These are phyloP conservation scores for Epichloe glyceriae DNA, from an alignment of 2,329 filamentous ascomycete genomes.

Conservation along the genomic window DNA sequence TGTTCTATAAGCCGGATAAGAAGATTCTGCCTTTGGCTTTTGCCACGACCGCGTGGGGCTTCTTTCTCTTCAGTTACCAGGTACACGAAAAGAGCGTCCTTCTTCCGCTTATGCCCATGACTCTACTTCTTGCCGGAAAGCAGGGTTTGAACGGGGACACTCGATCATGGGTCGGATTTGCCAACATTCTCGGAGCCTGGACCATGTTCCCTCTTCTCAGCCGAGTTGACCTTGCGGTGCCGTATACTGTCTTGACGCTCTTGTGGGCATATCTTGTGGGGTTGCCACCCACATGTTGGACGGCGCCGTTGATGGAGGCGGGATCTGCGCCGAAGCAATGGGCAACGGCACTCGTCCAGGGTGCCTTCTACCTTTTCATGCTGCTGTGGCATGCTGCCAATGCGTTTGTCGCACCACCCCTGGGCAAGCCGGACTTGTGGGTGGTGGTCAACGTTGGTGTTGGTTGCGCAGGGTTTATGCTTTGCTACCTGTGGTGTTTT, in stretches of 20 bases:
- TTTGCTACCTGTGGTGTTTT: conserved; percentile 88
- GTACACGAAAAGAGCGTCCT: conserved; percentile 97
- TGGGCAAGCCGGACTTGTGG: conserved; percentile 83
- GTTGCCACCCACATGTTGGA: conserved; percentile 63
- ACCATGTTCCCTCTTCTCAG: conserved; percentile 87
- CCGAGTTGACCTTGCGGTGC: conserved; percentile 70
- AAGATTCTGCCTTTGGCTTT: conserved; percentile 68
- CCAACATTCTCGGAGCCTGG: conserved; percentile 80
- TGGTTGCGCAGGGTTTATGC: conserved; percentile 69
- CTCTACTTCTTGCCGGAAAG: conserved; percentile 65
- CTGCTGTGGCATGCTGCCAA: conserved; percentile 70
- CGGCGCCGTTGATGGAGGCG: conserved; percentile 49
- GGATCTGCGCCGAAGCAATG: conserved; percentile 24
- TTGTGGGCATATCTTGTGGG: conserved; percentile 89
- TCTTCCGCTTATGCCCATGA: conserved; percentile 87
- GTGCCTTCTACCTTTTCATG: conserved; percentile 66
- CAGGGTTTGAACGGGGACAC: conserved; percentile 64
- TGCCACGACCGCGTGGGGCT: conserved; percentile 81
- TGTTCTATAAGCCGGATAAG: conserved; percentile 68
- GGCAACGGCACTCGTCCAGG: conserved; percentile 56
- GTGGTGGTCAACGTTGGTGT: conserved; percentile 80
- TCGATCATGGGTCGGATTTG: conserved; percentile 90
- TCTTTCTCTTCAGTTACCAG: conserved; percentile 95
- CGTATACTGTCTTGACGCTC: conserved; percentile 72
- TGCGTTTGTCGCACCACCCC: conserved; percentile 52